Evolutionary conservation across 805 yeast genomes (phyloP).

Genomic region (Isabelozyma rhagii): DNA sequence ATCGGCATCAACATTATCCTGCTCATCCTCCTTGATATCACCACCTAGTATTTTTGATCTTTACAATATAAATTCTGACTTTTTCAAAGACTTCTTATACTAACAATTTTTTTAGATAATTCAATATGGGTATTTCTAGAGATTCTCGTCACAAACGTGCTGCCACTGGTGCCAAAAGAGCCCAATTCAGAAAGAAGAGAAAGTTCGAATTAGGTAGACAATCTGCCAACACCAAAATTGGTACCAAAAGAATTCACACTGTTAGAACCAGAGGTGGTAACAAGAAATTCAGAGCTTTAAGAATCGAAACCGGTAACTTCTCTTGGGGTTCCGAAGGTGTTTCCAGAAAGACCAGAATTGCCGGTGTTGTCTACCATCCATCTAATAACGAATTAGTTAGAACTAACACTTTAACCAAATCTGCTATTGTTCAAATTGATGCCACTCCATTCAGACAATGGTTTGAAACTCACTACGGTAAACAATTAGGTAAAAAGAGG

Average conservation of each 20-base stretch:
- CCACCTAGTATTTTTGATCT: no score
- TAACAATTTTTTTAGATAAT: conserved; percentile 9
- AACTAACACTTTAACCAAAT: conserved; percentile 98
- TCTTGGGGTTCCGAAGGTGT: conserved; percentile 99
- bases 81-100: conserved; percentile 9
- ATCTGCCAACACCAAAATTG: conserved; percentile 99
- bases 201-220: conserved; percentile 99
- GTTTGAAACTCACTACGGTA: conserved; percentile 98
- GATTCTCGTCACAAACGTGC: conserved; percentile 99
- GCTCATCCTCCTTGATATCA: no score
- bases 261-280: conserved; percentile 99
- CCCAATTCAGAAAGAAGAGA: conserved; percentile 99
- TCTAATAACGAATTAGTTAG: conserved; percentile 99
- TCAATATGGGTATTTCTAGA: conserved; percentile 99
- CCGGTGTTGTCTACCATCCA: conserved; percentile 98
- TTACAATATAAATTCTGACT: no score
- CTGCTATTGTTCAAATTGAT: conserved; percentile 98
- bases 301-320: conserved; percentile 98
- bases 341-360: conserved; percentile 98
- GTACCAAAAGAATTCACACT: conserved; percentile 97
- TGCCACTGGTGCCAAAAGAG: conserved; percentile 99
- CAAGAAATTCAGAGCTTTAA: conserved; percentile 99
- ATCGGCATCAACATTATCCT: conserved; percentile 6
- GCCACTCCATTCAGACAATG: conserved; percentile 99
- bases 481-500: conserved; percentile 82